Evolutionary conservation across 179 eudicot species (phyloP).

Genomic region (Beta corolliflora): DNA sequence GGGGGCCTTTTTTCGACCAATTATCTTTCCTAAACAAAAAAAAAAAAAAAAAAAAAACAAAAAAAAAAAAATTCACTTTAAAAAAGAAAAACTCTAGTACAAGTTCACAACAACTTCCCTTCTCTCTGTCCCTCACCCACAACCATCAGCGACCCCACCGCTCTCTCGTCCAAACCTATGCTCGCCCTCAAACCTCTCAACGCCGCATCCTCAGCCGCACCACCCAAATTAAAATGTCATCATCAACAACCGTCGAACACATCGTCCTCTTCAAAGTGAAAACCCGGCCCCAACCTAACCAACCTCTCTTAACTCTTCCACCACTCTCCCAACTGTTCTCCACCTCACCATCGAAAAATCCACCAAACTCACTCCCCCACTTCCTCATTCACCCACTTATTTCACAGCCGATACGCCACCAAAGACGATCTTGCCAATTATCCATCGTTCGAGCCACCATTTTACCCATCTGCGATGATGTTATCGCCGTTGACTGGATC

Average conservation of each 20-base stretch:
- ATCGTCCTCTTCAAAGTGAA: constrained; percentile 75
- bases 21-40: too few relatives aligned
- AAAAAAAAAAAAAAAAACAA: too few relatives aligned
- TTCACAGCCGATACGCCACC: constrained; percentile 66
- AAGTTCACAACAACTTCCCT: constrained; percentile 10
- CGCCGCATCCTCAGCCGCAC: constrained; percentile 24
- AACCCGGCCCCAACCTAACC: constrained; percentile 38
- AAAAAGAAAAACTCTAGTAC: too few relatives aligned
- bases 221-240: constrained; percentile 27
- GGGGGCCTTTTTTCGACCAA: too few relatives aligned
- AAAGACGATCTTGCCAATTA: constrained; percentile 52
- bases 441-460: constrained; percentile 49
- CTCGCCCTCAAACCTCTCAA: too few relatives aligned
- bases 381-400: constrained; percentile 61
- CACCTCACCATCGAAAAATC: constrained; percentile 14
- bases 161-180: too few relatives aligned
- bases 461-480: constrained; percentile 65
- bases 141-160: too few relatives aligned
- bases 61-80: too few relatives aligned
- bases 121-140: constrained; percentile 3
- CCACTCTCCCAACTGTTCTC: constrained; percentile 50
- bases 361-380: too few relatives aligned
- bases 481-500: constrained; percentile 84
- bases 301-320: constrained; percentile 29
- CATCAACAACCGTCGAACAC: constrained; percentile 57